Evolutionary conservation across 352 stramenopile genomes (phyloP), one percentile per base, ranked within the genome.

Genomic region (Phytophthora citricola): DNA sequence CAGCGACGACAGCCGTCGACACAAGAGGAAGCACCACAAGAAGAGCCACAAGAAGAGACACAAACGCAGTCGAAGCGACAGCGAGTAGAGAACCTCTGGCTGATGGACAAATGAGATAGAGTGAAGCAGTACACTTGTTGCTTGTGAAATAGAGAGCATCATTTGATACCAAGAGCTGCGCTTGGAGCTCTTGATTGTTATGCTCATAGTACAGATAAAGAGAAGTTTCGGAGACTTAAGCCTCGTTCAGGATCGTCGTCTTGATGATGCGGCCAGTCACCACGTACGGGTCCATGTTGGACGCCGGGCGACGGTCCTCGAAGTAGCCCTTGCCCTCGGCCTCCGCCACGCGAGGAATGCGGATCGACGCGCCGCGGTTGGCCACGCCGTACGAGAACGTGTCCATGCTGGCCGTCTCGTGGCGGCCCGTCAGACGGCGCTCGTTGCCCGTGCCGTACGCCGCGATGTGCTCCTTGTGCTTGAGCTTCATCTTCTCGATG

Each of bases 201-300:
- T 17, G 15, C 24, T 47, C 59, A 20, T 31, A 55, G 40, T 43
- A 66, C 48, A 48, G 50, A 60, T 54, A 55, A 60, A 54, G 39
- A 47, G 27, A 40, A 46, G 39, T n/a, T 15, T 8, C 38, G 98
- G 83, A 27, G 48, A 55, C 49, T 81, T 88, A 89, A 20, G 78
- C 79, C 65, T 94, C 84, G 64, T 93, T 74, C 12, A 94, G 66
- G 56, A 98, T 90, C 55, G 97, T 98, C 51, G 96, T 99, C 78
- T 97, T 90, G 85, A 99, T 94, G 69, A 99, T 98, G 78, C 97
- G 98, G 68, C 85, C 71, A 7, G 94, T 99, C 12, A 99, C 97
- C 49, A 99, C 80, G 83, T 99, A 99, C 55, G 97, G 97, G 87
- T 99, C 97, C 84, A 97, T 97, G 87, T 99, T 99, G 73, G 97